These are phyloP conservation scores for Fusarium cicatricum DNA, from an alignment of 2,329 filamentous ascomycete species.

Conservation along the genomic window DNA sequence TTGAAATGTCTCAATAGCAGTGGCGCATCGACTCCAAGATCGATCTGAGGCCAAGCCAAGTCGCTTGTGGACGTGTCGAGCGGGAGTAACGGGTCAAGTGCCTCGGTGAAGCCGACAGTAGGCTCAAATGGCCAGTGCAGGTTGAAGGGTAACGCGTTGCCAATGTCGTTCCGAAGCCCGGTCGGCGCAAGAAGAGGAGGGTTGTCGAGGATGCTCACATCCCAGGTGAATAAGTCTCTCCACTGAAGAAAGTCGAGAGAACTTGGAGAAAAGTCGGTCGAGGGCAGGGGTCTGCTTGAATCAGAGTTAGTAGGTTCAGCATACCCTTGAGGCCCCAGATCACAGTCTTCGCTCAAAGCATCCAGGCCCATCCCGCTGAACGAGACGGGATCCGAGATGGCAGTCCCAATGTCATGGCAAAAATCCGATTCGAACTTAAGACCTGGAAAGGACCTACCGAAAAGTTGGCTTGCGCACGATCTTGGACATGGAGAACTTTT, in stretches of 20 bases:
- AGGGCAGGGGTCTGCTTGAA: rapidly evolving
- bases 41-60: conserved; percentile 26
- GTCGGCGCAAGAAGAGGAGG: not conserved
- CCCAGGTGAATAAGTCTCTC: conserved; percentile 36
- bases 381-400: conserved; percentile 20
- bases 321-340: not conserved
- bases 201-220: conserved; percentile 31
- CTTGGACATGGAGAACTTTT: conserved; percentile 7
- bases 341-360: conserved; percentile 9
- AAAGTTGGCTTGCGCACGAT: not conserved
- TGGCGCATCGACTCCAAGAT: conserved; percentile 29
- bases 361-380: conserved; percentile 21
- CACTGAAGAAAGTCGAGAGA: conserved; percentile 32
- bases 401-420: not conserved
- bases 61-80: conserved; percentile 5
- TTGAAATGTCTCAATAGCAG: conserved; percentile 32
- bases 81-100: not conserved
- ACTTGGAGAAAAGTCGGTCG: not conserved
- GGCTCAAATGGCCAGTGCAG: conserved; percentile 22
- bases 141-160: conserved; percentile 10
- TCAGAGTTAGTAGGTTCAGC: conserved; percentile 2
- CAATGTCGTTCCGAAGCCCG: conserved; percentile 10
- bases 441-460: conserved; percentile 30
- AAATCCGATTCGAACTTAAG: conserved; percentile 26
- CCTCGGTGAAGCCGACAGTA: conserved; percentile 10